Evolutionary conservation across 225 moss, liverwort and hornwort species (phyloP), one percentile per base, ranked within the genome.

Genomic region (Marchantia polymorpha): DNA sequence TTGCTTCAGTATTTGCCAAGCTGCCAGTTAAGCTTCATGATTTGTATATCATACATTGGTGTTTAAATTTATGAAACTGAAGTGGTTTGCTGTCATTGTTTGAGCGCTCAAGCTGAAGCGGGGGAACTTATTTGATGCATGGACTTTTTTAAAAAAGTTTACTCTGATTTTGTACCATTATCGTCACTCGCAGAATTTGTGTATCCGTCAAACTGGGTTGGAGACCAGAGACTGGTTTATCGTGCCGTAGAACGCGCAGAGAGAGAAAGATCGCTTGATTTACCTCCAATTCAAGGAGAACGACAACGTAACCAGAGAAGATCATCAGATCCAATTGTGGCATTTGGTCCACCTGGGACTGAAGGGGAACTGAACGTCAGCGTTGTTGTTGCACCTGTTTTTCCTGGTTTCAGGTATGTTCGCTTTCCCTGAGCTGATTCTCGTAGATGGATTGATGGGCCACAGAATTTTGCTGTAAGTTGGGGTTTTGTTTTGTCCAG

Each of bases 161-260:
- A 54, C n/a, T 77, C 22, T 47, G 39, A 64, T 23, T n/a, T n/a
- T 10, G 0, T 78, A 55, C 27, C 51, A 19, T 60, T 61, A 23
- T 52, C 22, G 13, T 73, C 1, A 20, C 20, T 48, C 30, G 63
- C 90, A 94, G 92, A 94, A 74, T 97, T 97, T 64, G 77, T 94
- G 59, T 94, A 92, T 20, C 93, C 94, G 3, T 64, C 86, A 54
- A 80, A 81, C 14, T 97, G 94, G 96, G 93, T 97, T 4, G 94
- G 92, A n/a, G 96, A 97, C 82, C 94, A 97, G 86, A 91, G 91
- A 26, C 77, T 97, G 69, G 77, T 97, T 50, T 94, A 94, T 78
- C 86, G 93, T 68, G 94, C 96, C 14, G 88, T 88, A 26, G 91
- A 94, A 76, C 85, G 94, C 83, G 91, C 84, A 11, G 93, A 96